Conservation (phyloP, 306 rosid species). For the Parietaria judaica region DNA sequence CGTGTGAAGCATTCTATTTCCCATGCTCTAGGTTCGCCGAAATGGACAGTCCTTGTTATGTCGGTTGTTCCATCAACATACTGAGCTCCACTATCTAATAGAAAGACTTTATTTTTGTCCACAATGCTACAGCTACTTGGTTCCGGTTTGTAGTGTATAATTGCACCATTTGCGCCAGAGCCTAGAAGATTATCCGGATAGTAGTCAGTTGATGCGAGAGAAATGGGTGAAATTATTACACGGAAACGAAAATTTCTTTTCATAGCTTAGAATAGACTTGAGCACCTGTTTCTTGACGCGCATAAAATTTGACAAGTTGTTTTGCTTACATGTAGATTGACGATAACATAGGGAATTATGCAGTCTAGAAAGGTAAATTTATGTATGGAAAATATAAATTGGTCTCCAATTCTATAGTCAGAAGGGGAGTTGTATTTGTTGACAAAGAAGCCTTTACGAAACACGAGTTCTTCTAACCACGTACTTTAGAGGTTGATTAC, state of each 20-base stretch:
- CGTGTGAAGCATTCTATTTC: conserved; percentile 86
- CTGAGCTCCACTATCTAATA: conserved; percentile 97
- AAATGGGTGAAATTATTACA: neutral
- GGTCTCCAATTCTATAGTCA: too few species aligned
- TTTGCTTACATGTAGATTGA: too few species aligned
- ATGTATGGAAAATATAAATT: too few species aligned
- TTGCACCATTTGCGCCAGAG: conserved; percentile 92
- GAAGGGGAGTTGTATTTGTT: too few species aligned
- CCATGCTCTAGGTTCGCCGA: conserved; percentile 62
- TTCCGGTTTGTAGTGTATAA: conserved; percentile 91
- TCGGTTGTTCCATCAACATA: conserved; percentile 96
- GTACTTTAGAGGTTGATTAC: too few species aligned
- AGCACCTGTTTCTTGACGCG: neutral
- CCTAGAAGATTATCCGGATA: conserved; percentile 37
- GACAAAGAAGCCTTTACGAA: too few species aligned
- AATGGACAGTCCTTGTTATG: conserved; percentile 92
- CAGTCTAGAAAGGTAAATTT: too few species aligned
- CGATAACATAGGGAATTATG: too few species aligned
- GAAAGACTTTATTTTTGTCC: conserved; percentile 65
- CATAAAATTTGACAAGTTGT: too few species aligned
- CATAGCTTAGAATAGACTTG: neutral
- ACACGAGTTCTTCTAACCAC: too few species aligned
- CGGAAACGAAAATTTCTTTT: neutral
- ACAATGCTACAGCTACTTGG: conserved; percentile 68
- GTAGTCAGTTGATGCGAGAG: conserved; percentile 2